Evolutionary conservation across 306 rosid species (phyloP).

Genomic region (Vigna trinervia): DNA sequence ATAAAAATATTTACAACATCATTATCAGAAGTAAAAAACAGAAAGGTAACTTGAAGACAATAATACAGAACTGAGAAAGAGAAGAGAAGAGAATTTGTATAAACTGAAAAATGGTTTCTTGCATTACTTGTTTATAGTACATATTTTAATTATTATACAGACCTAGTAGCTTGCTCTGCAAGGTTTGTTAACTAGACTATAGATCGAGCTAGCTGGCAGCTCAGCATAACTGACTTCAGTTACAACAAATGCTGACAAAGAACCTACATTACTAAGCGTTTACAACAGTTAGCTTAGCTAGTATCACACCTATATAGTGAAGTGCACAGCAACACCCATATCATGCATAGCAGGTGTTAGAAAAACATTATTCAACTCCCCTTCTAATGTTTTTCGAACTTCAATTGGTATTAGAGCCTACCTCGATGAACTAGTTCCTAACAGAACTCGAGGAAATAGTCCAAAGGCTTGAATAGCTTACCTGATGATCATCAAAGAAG

Average conservation of each 20-base stretch:
- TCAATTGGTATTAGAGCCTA: too few species aligned
- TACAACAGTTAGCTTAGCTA: not conserved
- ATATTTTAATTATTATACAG: not conserved
- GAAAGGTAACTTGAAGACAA: not conserved
- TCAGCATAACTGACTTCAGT: too few species aligned
- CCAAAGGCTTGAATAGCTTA: too few species aligned
- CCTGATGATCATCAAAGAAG: too few species aligned
- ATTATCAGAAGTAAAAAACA: constrained; percentile 3
- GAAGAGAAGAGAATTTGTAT: not conserved
- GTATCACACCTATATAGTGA: not conserved
- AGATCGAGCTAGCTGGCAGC: not conserved
- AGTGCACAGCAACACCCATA: constrained; percentile 11
- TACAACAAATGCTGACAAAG: not conserved
- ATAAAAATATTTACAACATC: constrained; percentile 16
- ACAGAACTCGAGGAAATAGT: too few species aligned
- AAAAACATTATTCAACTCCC: too few species aligned
- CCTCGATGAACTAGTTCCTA: too few species aligned
- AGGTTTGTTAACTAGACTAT: not conserved
- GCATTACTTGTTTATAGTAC: not conserved
- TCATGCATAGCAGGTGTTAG: not conserved
- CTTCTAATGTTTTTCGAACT: too few species aligned
- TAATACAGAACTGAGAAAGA: not conserved
- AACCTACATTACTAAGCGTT: not conserved
- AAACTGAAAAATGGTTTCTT: not conserved
- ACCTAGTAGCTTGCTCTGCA: not conserved